A percentile compares a stretch with the other conserved stretches of the same genome.
Evolutionary conservation across 495 filamentous ascomycete genomes (phyloP).

Genomic region (Hypoxylon perforatum): DNA sequence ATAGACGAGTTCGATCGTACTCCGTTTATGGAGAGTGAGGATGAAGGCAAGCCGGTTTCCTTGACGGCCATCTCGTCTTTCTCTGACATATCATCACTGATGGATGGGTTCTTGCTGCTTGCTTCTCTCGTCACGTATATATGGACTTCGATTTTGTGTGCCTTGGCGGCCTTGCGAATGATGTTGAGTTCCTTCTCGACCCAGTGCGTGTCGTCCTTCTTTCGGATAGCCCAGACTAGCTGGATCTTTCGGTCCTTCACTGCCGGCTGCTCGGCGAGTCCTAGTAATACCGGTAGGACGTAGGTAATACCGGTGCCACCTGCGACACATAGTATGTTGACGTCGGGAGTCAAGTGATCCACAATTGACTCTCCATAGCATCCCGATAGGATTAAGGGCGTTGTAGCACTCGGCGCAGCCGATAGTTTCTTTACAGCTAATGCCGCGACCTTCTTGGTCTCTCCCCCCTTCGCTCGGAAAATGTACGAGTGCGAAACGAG

Average conservation of each 20-base stretch:
- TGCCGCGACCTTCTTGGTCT: slow-evolving; percentile 65
- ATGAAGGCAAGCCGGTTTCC: slow-evolving; percentile 12
- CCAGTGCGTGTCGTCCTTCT: slow-evolving; percentile 66
- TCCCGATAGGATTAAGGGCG: slow-evolving; percentile 66
- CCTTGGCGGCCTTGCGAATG: slow-evolving; percentile 52
- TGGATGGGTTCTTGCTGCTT: slow-evolving; percentile 29
- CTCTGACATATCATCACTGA: slow-evolving; percentile 40
- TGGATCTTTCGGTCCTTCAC: slow-evolving; percentile 56
- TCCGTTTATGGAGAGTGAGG: slow-evolving; percentile 22
- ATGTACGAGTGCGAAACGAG: slow-evolving; percentile 69
- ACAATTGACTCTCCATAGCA: slow-evolving; percentile 67
- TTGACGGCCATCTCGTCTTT: slow-evolving; percentile 28
- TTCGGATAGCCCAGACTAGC: slow-evolving; percentile 71
- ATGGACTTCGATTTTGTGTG: slow-evolving; percentile 57
- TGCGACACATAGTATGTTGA: slow-evolving; percentile 70
- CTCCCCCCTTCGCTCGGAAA: slow-evolving; percentile 68
- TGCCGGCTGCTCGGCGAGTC: slow-evolving; percentile 49
- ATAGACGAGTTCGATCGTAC: slow-evolving; percentile 28
- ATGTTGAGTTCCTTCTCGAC: slow-evolving; percentile 64
- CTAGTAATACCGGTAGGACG: slow-evolving; percentile 66
- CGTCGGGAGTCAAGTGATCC: slow-evolving; percentile 50
- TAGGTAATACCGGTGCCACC: slow-evolving; percentile 75
- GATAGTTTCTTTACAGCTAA: slow-evolving; percentile 50
- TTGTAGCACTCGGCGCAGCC: slow-evolving; percentile 44
- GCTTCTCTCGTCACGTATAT: slow-evolving; percentile 68